Evolutionary conservation across 2,329 filamentous ascomycete species (phyloP).

Genomic region (Zasmidium angulare): DNA sequence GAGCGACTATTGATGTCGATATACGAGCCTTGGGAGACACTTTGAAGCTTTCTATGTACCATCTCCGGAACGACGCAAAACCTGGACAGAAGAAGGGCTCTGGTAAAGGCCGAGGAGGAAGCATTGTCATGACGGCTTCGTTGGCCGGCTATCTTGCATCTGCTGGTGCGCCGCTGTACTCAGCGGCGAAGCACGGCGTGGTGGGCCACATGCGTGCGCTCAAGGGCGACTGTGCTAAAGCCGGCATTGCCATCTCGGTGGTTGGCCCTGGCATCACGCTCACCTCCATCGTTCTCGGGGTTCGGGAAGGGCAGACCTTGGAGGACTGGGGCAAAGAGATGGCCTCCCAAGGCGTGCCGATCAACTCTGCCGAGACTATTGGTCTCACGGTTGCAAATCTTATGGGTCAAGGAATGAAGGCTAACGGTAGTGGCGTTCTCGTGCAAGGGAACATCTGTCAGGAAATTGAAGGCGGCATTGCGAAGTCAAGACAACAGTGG

Average conservation of each 20-base stretch:
- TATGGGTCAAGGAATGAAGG: constrained; percentile 43
- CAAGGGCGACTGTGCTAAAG: constrained; percentile 49
- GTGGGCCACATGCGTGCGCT: constrained; percentile 52
- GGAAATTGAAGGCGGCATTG: constrained; percentile 49
- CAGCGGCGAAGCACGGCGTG: constrained; percentile 52
- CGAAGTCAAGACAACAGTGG: constrained; percentile 47
- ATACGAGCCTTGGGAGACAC: constrained; percentile 49
- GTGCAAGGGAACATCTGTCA: constrained; percentile 40
- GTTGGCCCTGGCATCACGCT: constrained; percentile 52
- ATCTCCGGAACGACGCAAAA: constrained; percentile 38
- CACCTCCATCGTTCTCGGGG: constrained; percentile 45
- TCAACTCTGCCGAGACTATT: constrained; percentile 48
- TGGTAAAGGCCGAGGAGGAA: constrained; percentile 40
- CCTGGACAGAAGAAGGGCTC: constrained; percentile 20
- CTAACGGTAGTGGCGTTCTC: constrained; percentile 48
- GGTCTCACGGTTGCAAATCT: constrained; percentile 47
- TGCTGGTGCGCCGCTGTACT: constrained; percentile 50
- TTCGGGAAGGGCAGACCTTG: constrained; percentile 34
- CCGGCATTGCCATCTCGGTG: constrained; percentile 47
- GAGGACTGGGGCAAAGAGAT: constrained; percentile 46
- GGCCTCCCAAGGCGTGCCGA: constrained; percentile 45
- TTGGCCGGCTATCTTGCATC: constrained; percentile 51
- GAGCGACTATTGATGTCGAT: constrained; percentile 47
- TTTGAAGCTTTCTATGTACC: constrained; percentile 50
- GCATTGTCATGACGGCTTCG: constrained; percentile 50